phyloP scores from a whole-genome alignment of 1,139 yeast species.

The Yamadazyma sp. region DNA sequence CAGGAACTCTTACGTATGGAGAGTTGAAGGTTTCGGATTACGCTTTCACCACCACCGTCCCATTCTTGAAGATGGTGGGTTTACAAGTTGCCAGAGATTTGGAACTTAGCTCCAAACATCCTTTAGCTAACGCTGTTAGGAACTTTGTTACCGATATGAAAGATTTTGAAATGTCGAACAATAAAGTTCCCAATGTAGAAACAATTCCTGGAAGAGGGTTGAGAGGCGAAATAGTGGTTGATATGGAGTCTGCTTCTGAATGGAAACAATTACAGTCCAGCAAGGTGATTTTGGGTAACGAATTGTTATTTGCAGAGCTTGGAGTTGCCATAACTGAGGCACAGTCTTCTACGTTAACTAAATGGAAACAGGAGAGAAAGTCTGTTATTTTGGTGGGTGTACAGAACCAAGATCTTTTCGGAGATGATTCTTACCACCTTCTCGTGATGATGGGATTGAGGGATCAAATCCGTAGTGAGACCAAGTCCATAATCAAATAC shows the following conservation, averaged over 20 bases:
- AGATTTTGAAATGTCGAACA: slow-evolving; percentile 24
- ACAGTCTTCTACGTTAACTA: slow-evolving; percentile 30
- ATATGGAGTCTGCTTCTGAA: slow-evolving; percentile 18
- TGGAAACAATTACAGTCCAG: slow-evolving; percentile 34
- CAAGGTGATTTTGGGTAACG: slow-evolving; percentile 65
- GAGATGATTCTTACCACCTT: slow-evolving; percentile 34
- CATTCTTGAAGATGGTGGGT: slow-evolving; percentile 17
- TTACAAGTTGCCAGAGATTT: slow-evolving; percentile 57
- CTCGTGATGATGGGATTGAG: slow-evolving; percentile 56
- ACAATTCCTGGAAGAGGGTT: slow-evolving; percentile 63
- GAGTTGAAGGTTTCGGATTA: slow-evolving; percentile 57
- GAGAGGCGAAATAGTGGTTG: slow-evolving; percentile 36
- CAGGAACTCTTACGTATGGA: slow-evolving; percentile 76
- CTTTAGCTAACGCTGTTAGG: slow-evolving; percentile 61
- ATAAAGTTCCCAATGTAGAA: slow-evolving; percentile 47
- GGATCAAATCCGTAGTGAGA: slow-evolving; percentile 65
- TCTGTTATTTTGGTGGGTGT: slow-evolving; percentile 61
- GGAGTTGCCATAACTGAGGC: slow-evolving; percentile 25
- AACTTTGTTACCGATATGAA: slow-evolving; percentile 30
- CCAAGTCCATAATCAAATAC: slow-evolving; percentile 49
- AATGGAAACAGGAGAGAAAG: slow-evolving; percentile 65
- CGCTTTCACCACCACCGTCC: slow-evolving; percentile 20
- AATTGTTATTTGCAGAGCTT: slow-evolving; percentile 50
- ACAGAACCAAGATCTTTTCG: slow-evolving; percentile 25
- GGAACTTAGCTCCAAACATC: slow-evolving; percentile 69